Evolutionary conservation across 306 rosid species (phyloP), one percentile per base, ranked within the genome.

Genomic region (Hippophae rhamnoides): DNA sequence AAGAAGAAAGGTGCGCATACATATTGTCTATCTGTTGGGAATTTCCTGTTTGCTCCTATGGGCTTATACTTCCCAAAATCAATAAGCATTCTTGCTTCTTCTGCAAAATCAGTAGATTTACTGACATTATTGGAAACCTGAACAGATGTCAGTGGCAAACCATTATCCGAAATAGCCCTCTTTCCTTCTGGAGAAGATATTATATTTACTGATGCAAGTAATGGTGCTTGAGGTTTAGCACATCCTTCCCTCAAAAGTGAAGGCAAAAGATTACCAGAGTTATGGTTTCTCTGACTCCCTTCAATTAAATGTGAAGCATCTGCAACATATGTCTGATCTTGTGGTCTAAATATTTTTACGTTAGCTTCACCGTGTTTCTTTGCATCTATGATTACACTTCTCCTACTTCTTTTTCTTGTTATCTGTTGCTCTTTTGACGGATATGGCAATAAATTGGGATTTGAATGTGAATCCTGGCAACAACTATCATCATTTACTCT

Each of bases 331-430:
- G 47, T 45, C 13, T 47, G 71, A 65, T 79, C 82, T 40, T 42
- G 72, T 79, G 75, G 60, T 48, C 68, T 79, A 27, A 72, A 44
- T 72, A 64, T 74, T 70, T 79, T 82, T 6, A 45, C 60, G 47
- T 64, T 52, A 54, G 73, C 72, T 63, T 8, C 62, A 49, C 47
- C 47, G 25, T 51, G 60, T 69, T 71, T 56, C 72, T 75, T 70
- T 18, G 52, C 52, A 54, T 26, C 78, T 57, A 60, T 67, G 49
- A 50, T 61, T 74, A 60, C 79, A 45, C 47, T 53, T 68, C 75
- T 59, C 66, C 67, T 81, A 72, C 86, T 81, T 79, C 94, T 69
- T 85, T 90, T 90, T 61, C 90, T 63, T 6, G 75, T 76, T 54
- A 57, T 63, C 46, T 25, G 63, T 47, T 82, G 52, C 67, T 31